Conservation (phyloP, 805 yeast genomes). For the Wickerhamomyces silvicola region DNA sequence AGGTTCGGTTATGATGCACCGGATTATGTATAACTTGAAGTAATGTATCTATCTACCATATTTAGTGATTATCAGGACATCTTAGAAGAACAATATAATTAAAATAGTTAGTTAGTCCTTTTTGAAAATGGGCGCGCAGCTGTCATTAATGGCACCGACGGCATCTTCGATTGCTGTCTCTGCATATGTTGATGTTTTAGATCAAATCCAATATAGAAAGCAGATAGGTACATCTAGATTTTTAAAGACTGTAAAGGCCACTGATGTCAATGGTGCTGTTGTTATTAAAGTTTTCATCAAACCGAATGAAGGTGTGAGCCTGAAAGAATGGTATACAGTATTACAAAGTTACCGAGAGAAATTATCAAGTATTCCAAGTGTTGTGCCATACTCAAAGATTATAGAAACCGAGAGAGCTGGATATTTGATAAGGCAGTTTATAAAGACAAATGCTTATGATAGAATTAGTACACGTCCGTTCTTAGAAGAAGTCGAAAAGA, state of each 20-base stretch:
- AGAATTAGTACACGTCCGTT: constrained; percentile 84
- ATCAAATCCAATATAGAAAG: constrained; percentile 66
- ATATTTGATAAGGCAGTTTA: constrained; percentile 76
- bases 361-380: constrained; percentile 50
- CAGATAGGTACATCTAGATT: constrained; percentile 78
- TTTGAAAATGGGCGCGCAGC: constrained; percentile 88
- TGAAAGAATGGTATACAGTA: constrained; percentile 16
- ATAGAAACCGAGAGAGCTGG: constrained; percentile 91
- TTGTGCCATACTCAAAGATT: constrained; percentile 63
- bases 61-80: background rate
- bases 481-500: constrained; percentile 70
- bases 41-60: background rate
- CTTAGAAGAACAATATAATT: background rate
- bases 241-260: constrained; percentile 77
- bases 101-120: too few species aligned
- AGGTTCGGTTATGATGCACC: background rate
- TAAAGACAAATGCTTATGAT: constrained; percentile 79
- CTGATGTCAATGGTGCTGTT: constrained; percentile 64
- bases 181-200: constrained; percentile 79
- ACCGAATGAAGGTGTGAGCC: constrained; percentile 37
- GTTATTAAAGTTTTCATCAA: constrained; percentile 81
- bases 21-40: background rate
- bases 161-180: constrained; percentile 89
- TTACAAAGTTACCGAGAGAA: constrained; percentile 29
- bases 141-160: constrained; percentile 82